Evolutionary conservation across 306 rosid genomes (phyloP).

Genomic region (Arachis hypogaea): DNA sequence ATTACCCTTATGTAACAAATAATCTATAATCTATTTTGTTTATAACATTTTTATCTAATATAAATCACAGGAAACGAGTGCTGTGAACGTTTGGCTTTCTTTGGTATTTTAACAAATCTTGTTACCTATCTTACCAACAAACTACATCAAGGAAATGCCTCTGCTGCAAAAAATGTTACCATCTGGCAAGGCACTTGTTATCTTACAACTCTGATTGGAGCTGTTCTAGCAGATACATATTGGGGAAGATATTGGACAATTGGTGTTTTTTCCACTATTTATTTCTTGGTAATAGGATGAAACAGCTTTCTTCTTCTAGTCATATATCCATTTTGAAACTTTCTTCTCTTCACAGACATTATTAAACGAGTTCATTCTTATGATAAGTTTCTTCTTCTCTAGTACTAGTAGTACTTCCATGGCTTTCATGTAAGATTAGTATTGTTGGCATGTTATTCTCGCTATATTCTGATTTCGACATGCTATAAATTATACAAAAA

Average conservation of each 20-base stretch:
- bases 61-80: conserved; percentile 73
- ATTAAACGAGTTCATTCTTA: not conserved
- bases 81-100: conserved; percentile 91
- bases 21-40: conserved; percentile 2
- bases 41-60: conserved; percentile 26
- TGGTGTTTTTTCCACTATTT: conserved; percentile 66
- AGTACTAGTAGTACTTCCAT: not conserved
- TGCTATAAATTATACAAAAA: not conserved
- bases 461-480: conserved; percentile 1
- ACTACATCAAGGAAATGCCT: conserved; percentile 75
- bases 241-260: conserved; percentile 98
- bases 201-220: conserved; percentile 91
- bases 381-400: not conserved
- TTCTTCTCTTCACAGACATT: conserved; percentile 15
- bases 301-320: conserved; percentile 15
- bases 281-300: conserved; percentile 61
- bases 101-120: conserved; percentile 82
- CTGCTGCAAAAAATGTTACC: conserved; percentile 87
- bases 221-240: conserved; percentile 85
- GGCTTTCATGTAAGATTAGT: not conserved
- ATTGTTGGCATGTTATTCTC: not conserved
- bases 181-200: conserved; percentile 95
- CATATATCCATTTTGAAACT: conserved; percentile 4
- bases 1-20: not conserved
- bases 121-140: conserved; percentile 85